These are phyloP conservation scores for Pseudopithomyces chartarum DNA, from an alignment of 2,329 filamentous ascomycete genomes.

Conservation along the genomic window DNA sequence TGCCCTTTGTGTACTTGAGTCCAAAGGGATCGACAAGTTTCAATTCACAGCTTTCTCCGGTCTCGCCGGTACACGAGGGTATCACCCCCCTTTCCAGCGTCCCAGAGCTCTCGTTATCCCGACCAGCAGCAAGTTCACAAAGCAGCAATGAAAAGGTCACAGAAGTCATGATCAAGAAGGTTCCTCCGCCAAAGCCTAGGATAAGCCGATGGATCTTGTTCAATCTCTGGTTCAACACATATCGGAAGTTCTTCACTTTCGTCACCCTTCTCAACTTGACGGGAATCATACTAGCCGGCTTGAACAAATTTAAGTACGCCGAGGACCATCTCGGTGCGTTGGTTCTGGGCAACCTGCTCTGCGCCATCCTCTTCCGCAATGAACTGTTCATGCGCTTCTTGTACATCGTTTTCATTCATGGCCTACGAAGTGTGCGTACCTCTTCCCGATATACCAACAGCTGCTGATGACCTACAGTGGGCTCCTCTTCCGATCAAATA, in stretches of 20 bases:
- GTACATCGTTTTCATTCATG: slow-evolving; percentile 39
- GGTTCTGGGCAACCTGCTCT: slow-evolving; percentile 39
- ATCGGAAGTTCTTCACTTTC: slow-evolving; percentile 42
- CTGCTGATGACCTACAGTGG: slow-evolving; percentile 30
- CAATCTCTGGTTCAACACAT: slow-evolving; percentile 43
- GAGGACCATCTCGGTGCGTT: slow-evolving; percentile 40
- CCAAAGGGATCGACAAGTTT: slow-evolving; percentile 15
- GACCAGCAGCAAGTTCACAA: slow-evolving; percentile 17
- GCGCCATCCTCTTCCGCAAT: slow-evolving; percentile 39
- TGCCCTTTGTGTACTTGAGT: slow-evolving; percentile 33
- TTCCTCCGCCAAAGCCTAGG: slow-evolving; percentile 12
- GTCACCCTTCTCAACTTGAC: slow-evolving; percentile 35
- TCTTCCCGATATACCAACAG: neutral
- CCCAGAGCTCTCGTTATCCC: slow-evolving; percentile 36
- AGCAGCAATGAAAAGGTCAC: slow-evolving; percentile 23
- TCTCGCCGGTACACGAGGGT: slow-evolving; percentile 39
- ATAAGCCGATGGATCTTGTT: slow-evolving; percentile 37
- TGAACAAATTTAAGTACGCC: slow-evolving; percentile 35
- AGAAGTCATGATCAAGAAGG: slow-evolving; percentile 23
- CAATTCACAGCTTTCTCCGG: slow-evolving; percentile 20
- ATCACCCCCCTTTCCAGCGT: slow-evolving; percentile 40
- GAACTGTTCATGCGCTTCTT: slow-evolving; percentile 40
- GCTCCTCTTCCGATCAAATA: slow-evolving; percentile 36
- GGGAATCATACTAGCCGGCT: slow-evolving; percentile 35
- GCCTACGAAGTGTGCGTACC: slow-evolving; percentile 28